Percentiles rank a stretch among this genome's conserved stretches.
These are phyloP conservation scores for Amanita brunnescens DNA, from an alignment of 768 basidiomycete species.

Conservation along the genomic window DNA sequence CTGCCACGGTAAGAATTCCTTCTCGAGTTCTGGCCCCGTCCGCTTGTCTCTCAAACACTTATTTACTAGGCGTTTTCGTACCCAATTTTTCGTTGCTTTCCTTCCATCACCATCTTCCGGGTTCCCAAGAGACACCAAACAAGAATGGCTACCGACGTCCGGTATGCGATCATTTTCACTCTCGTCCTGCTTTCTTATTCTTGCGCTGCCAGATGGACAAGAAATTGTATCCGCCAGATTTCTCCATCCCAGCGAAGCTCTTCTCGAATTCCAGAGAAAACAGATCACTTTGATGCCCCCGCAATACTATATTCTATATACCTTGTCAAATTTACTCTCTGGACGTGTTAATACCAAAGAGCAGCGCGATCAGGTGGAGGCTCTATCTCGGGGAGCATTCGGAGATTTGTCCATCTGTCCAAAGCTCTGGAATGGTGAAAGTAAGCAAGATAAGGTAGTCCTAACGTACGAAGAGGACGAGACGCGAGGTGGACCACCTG, in stretches of 20 bases:
- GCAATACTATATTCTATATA: constrained; percentile 62
- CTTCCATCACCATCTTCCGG: constrained; percentile 37
- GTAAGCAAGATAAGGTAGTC: constrained; percentile 34
- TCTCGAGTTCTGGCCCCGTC: constrained; percentile 4
- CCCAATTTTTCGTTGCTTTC: constrained; percentile 63
- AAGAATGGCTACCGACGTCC: constrained; percentile 54
- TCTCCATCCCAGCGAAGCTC: constrained; percentile 42
- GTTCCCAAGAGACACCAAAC: constrained; percentile 44
- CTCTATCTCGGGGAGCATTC: constrained; percentile 46
- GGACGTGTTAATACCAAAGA: constrained; percentile 31
- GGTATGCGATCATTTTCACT: constrained; percentile 20
- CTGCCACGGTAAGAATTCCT: constrained; percentile 34
- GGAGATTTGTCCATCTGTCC: constrained; percentile 58
- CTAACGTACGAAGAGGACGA: constrained; percentile 69
- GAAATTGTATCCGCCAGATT: constrained; percentile 68
- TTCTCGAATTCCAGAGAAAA: constrained; percentile 41
- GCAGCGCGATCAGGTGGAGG: constrained; percentile 37
- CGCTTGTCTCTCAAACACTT: constrained; percentile 5
- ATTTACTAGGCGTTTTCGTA: constrained; percentile 53
- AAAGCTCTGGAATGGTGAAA: constrained; percentile 23
- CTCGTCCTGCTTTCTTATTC: neutral
- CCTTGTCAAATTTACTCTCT: constrained; percentile 44
- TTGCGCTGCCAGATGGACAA: constrained; percentile 40
- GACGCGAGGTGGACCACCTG: constrained; percentile 48
- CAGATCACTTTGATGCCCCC: constrained; percentile 63